These are phyloP conservation scores for Phytophthora tentaculata DNA, from an alignment of 352 stramenopile species.

Conservation along the genomic window DNA sequence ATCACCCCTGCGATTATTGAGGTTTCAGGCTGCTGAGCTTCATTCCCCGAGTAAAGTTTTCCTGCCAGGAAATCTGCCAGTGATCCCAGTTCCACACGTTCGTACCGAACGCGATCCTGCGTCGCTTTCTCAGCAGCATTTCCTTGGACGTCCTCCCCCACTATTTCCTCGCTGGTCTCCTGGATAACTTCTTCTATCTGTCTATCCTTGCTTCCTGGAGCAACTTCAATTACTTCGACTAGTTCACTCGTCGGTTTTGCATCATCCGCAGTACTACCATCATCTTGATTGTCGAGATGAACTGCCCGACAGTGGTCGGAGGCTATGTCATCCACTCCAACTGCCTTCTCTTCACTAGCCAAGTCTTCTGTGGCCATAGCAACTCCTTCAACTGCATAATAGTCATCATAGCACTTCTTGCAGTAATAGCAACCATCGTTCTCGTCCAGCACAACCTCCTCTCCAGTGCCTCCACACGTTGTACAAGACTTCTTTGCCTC, in stretches of 20 bases:
- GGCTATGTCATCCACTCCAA: not conserved
- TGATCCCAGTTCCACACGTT: slow-evolving; percentile 41
- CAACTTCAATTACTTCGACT: not conserved
- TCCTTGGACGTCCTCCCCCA: not conserved
- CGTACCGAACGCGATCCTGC: slow-evolving; percentile 25
- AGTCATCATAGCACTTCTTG: slow-evolving; percentile 67
- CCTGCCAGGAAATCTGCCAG: slow-evolving; percentile 36
- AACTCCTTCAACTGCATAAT: slow-evolving; percentile 46
- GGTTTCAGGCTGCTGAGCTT: slow-evolving; percentile 4
- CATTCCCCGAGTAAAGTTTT: slow-evolving; percentile 3
- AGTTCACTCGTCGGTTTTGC: not conserved
- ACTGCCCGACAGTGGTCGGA: not conserved
- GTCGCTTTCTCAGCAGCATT: not conserved
- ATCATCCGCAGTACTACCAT: slow-evolving; percentile 8
- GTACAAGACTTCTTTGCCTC: slow-evolving; percentile 34
- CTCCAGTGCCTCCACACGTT: slow-evolving; percentile 47
- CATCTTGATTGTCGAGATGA: not conserved
- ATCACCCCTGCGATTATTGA: not conserved
- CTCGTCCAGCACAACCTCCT: slow-evolving; percentile 57
- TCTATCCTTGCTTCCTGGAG: not conserved
- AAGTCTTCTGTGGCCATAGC: not conserved
- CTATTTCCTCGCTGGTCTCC: not conserved
- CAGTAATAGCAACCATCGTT: slow-evolving; percentile 78
- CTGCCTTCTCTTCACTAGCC: not conserved
- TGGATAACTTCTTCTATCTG: not conserved